These are phyloP conservation scores for Candida pseudoviswanathii DNA, from an alignment of 1,139 yeast species.

Conservation along the genomic window DNA sequence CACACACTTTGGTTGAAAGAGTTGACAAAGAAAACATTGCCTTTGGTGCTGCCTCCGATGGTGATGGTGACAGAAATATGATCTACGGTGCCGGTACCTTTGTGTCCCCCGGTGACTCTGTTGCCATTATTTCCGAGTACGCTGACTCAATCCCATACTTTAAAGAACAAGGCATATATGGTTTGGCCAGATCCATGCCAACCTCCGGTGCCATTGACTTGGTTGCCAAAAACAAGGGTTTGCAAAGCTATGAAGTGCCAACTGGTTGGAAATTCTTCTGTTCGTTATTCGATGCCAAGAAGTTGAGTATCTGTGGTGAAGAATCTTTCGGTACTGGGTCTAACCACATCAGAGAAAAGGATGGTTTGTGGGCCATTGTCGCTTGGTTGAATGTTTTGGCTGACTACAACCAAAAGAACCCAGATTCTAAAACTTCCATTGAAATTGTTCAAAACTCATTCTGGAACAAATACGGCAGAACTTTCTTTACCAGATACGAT, in stretches of 20 bases:
- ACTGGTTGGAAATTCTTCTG: conserved; percentile 99
- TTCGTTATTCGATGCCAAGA: conserved; percentile 88
- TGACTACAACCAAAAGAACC: conserved; percentile 62
- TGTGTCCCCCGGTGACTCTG: conserved; percentile 98
- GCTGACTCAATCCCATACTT: conserved; percentile 90
- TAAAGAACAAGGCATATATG: conserved; percentile 80
- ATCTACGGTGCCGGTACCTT: conserved; percentile 94
- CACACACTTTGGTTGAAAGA: conserved; percentile 78
- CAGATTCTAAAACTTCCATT: conserved; percentile 60
- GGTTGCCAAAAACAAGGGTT: conserved; percentile 78
- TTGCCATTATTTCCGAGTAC: conserved; percentile 95
- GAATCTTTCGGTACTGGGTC: conserved; percentile 98
- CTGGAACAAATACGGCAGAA: conserved; percentile 94
- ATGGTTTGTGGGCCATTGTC: conserved; percentile 95
- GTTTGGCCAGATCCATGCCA: conserved; percentile 98
- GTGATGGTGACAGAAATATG: conserved; percentile 99
- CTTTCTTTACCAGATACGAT: conserved; percentile 97
- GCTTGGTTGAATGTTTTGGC: conserved; percentile 98
- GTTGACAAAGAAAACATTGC: conserved; percentile 82
- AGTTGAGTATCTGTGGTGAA: conserved; percentile 95
- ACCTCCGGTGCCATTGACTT: conserved; percentile 92
- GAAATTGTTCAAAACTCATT: conserved; percentile 79
- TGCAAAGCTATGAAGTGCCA: conserved; percentile 90
- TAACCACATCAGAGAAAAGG: conserved; percentile 95
- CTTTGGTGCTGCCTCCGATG: conserved; percentile 98